phyloP scores from a whole-genome alignment of 495 filamentous ascomycete genomes.

The Penicillium bialowiezense region DNA sequence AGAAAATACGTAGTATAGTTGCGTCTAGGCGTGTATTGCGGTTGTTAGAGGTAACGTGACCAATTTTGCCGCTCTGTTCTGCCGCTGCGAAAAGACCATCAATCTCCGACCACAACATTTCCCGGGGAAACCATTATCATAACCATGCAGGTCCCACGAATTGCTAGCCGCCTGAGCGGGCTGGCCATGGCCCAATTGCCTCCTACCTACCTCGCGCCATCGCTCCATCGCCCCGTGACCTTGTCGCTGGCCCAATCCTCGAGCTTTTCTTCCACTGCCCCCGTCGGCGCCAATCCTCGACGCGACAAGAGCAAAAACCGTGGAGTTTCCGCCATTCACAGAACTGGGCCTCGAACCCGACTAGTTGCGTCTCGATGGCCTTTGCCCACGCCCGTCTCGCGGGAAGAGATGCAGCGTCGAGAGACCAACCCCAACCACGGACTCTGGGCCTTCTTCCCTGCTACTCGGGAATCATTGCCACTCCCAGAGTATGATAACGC shows the following conservation, averaged over 20 bases:
- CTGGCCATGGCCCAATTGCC: slow-evolving; percentile 37
- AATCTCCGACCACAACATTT: slow-evolving; percentile 4
- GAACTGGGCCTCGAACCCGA: slow-evolving; percentile 69
- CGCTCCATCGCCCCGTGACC: slow-evolving; percentile 38
- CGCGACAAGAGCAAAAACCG: slow-evolving; percentile 52
- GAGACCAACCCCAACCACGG: slow-evolving; percentile 70
- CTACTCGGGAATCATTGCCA: slow-evolving; percentile 57
- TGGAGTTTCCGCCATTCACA: slow-evolving; percentile 75
- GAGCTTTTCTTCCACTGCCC: slow-evolving; percentile 44
- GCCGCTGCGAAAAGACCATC: slow-evolving; percentile 19
- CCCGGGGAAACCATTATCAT: slow-evolving; percentile 11
- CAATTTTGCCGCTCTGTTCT: slow-evolving; percentile 1
- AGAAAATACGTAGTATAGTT: no score
- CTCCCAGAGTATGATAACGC: slow-evolving; percentile 63
- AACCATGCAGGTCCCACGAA: slow-evolving; percentile 35
- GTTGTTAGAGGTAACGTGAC: slow-evolving; percentile 25
- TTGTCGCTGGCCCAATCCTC: slow-evolving; percentile 33
- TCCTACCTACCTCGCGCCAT: slow-evolving; percentile 44
- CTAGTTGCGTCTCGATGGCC: slow-evolving; percentile 66
- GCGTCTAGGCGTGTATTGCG: no score
- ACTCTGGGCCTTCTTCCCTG: slow-evolving; percentile 89
- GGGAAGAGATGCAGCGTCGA: slow-evolving; percentile 40
- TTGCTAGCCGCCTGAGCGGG: slow-evolving; percentile 14
- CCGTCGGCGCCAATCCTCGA: slow-evolving; percentile 32
- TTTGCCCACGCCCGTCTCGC: slow-evolving; percentile 68